phyloP scores from a whole-genome alignment of 164 flowering plant genomes.

The Echeveria elegans region DNA sequence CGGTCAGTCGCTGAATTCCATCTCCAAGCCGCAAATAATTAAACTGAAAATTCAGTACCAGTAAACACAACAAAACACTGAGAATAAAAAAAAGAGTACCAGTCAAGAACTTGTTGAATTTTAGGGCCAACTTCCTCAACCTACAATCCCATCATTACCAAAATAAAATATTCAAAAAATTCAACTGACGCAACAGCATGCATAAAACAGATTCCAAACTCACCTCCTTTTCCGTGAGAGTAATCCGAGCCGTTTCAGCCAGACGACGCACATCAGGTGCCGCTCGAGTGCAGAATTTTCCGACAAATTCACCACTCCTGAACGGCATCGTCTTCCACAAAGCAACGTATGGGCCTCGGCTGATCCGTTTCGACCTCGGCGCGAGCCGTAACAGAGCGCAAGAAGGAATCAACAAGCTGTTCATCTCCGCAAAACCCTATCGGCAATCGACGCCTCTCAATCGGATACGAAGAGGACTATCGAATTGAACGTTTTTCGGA shows the following conservation, averaged over 20 bases:
- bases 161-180: not conserved
- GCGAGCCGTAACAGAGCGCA: slow-evolving; percentile 20
- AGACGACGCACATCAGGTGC: slow-evolving; percentile 57
- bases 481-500: not conserved
- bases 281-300: slow-evolving; percentile 12
- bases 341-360: not conserved
- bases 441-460: not conserved
- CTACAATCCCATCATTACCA: slow-evolving; percentile 19
- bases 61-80: not conserved
- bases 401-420: slow-evolving; percentile 2
- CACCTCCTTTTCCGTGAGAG: slow-evolving; percentile 67
- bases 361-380: not conserved
- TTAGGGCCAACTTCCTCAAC: slow-evolving; percentile 81
- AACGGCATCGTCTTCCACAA: not conserved
- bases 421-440: slow-evolving; percentile 5
- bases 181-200: not conserved
- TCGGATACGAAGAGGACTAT: not conserved
- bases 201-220: not conserved
- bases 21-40: too few relatives aligned
- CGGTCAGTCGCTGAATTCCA: too few relatives aligned
- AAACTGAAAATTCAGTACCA: too few relatives aligned
- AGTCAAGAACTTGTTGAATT: slow-evolving; percentile 72
- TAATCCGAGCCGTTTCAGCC: slow-evolving; percentile 80
- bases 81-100: slow-evolving; percentile 30
- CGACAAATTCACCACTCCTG: not conserved